These are phyloP conservation scores for Fusarium floridanum DNA, from an alignment of 2,329 filamentous ascomycete genomes.

Conservation along the genomic window DNA sequence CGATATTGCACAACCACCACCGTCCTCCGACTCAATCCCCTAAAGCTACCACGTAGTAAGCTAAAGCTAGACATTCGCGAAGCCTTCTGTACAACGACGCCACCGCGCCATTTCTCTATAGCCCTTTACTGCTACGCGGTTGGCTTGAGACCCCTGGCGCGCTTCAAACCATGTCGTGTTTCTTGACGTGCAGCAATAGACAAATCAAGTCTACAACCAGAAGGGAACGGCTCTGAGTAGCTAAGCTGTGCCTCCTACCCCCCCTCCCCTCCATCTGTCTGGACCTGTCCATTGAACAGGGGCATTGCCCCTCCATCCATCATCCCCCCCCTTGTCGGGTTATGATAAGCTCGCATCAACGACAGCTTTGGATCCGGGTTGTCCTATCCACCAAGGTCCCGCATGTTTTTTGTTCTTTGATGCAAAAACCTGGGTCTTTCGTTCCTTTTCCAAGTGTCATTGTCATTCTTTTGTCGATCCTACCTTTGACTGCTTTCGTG, in stretches of 20 bases:
- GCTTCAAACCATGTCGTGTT: constrained; percentile 1
- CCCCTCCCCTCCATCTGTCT: constrained; percentile 18
- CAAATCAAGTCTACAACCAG: not conserved
- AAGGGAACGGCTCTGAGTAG: constrained; percentile 4
- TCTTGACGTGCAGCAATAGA: constrained; percentile 23
- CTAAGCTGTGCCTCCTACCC: constrained; percentile 25
- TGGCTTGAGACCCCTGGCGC: not conserved
- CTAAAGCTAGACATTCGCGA: not conserved
- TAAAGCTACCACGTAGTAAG: not conserved
- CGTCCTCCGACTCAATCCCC: not conserved
- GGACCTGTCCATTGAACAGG: constrained; percentile 17
- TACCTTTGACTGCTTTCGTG: not conserved
- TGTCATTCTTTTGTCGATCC: constrained; percentile 2
- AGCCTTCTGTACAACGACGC: not conserved
- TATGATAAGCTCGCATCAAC: not conserved
- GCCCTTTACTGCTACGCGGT: not conserved
- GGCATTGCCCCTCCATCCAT: not conserved
- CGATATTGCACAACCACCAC: not conserved
- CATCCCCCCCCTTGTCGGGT: constrained; percentile 11
- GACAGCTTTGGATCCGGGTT: constrained; percentile 8
- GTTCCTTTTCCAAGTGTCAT: constrained; percentile 9
- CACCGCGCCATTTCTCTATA: not conserved
- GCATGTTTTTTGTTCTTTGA: constrained; percentile 13
- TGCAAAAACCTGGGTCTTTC: constrained; percentile 5
- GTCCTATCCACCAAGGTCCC: constrained; percentile 26